A percentile compares a stretch with the other conserved stretches of the same genome.
phyloP scores from a whole-genome alignment of 257 asterid species.

The Dorcoceras hygrometricum region DNA sequence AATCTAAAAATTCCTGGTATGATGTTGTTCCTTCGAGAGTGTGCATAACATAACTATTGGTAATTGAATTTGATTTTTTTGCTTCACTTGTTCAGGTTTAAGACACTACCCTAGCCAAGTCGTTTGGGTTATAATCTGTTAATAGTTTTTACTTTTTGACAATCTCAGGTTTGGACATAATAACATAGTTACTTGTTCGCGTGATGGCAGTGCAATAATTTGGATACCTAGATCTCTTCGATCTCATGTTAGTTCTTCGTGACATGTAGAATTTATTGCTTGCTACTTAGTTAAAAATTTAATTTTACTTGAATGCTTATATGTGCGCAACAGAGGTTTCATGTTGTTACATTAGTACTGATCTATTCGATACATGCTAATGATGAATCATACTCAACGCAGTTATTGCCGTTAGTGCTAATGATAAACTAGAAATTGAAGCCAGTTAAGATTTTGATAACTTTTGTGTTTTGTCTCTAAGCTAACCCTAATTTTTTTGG shows the following conservation, averaged over 20 bases:
- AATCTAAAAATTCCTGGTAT: too few species aligned
- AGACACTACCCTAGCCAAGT: not conserved
- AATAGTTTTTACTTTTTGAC: too few species aligned
- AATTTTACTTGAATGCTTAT: too few species aligned
- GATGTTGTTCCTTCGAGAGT: too few species aligned
- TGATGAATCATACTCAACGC: too few species aligned
- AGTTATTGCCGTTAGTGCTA: not conserved
- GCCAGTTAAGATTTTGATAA: too few species aligned
- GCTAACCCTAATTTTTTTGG: not conserved
- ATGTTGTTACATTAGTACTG: not conserved
- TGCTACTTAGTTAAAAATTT: too few species aligned
- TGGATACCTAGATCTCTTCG: not conserved
- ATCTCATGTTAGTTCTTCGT: too few species aligned
- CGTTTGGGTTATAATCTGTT: conserved; percentile 7
- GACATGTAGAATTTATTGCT: too few species aligned
- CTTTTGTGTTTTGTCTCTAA: not conserved
- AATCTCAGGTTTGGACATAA: conserved; percentile 76
- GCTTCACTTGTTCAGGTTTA: too few species aligned
- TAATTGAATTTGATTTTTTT: too few species aligned
- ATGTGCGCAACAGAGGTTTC: not conserved
- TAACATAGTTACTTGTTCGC: conserved; percentile 94
- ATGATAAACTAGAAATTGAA: not conserved
- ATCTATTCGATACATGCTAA: not conserved
- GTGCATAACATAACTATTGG: too few species aligned
- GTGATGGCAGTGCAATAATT: conserved; percentile 98